phyloP scores from a whole-genome alignment of 2,329 filamentous ascomycete genomes.

The Pseudofabraea citricarpa region DNA sequence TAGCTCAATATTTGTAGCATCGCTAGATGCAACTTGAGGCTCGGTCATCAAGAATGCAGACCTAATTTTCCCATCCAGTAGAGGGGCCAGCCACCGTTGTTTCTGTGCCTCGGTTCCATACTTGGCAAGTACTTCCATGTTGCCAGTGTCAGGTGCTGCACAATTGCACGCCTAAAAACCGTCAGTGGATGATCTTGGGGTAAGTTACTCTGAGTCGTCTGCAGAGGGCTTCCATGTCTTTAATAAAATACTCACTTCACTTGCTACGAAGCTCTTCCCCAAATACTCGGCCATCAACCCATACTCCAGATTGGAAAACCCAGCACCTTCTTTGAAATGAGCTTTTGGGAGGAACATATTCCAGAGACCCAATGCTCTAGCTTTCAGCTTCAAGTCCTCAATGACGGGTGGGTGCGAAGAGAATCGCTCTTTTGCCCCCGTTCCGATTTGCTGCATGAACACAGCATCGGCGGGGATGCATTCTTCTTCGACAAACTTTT shows the following conservation, averaged over 20 bases:
- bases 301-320: slow-evolving; percentile 89
- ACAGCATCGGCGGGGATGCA: slow-evolving; percentile 76
- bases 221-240: no score
- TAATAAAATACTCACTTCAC: slow-evolving; percentile 6
- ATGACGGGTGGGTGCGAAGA: slow-evolving; percentile 76
- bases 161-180: slow-evolving; percentile 62
- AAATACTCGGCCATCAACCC: slow-evolving; percentile 93
- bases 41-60: slow-evolving; percentile 91
- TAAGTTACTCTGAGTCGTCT: no score
- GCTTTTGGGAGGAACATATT: slow-evolving; percentile 94
- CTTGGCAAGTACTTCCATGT: slow-evolving; percentile 89
- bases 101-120: slow-evolving; percentile 82
- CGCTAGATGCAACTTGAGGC: slow-evolving; percentile 75
- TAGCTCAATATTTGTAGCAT: slow-evolving; percentile 86
- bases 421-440: no score
- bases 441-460: no score
- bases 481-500: slow-evolving; percentile 93
- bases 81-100: slow-evolving; percentile 69
- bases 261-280: slow-evolving; percentile 71
- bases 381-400: slow-evolving; percentile 81
- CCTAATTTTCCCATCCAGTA: slow-evolving; percentile 76
- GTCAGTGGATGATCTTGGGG: no score
- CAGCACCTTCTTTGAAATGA: slow-evolving; percentile 88
- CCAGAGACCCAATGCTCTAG: slow-evolving; percentile 79
- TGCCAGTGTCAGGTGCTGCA: slow-evolving; percentile 81